Percentiles rank a stretch among this genome's conserved stretches.
Conservation (phyloP, 257 asterid species). For the Solanum appendiculatum region DNA sequence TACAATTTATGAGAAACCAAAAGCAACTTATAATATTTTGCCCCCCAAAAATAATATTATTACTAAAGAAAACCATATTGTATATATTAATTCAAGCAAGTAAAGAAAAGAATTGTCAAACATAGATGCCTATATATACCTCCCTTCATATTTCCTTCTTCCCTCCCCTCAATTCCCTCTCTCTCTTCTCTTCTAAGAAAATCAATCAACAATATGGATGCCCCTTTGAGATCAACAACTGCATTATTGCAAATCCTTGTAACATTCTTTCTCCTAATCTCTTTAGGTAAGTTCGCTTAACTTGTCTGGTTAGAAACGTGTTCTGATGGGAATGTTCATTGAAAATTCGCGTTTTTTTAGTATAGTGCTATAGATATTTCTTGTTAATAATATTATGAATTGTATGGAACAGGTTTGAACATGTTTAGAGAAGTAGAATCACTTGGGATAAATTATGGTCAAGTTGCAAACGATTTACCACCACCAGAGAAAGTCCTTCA, state of each 20-base stretch:
- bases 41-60: slow-evolving; percentile 3
- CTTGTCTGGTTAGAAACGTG: background rate
- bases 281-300: slow-evolving; percentile 11
- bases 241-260: background rate
- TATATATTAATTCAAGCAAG: slow-evolving; percentile 17
- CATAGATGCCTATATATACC: background rate
- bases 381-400: background rate
- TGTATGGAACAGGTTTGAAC: slow-evolving; percentile 18
- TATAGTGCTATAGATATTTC: background rate
- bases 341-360: background rate
- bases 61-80: background rate
- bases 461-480: slow-evolving; percentile 70
- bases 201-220: background rate
- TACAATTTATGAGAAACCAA: background rate
- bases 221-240: background rate
- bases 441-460: slow-evolving; percentile 84
- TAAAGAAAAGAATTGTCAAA: slow-evolving; percentile 29
- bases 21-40: background rate
- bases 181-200: background rate
- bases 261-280: slow-evolving; percentile 4
- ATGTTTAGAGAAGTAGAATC: slow-evolving; percentile 26
- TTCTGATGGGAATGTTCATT: background rate
- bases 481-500: slow-evolving; percentile 53
- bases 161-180: slow-evolving; percentile 6
- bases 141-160: background rate